phyloP scores from a whole-genome alignment of 2,329 filamentous ascomycete genomes.

The Diplodia corticola region DNA sequence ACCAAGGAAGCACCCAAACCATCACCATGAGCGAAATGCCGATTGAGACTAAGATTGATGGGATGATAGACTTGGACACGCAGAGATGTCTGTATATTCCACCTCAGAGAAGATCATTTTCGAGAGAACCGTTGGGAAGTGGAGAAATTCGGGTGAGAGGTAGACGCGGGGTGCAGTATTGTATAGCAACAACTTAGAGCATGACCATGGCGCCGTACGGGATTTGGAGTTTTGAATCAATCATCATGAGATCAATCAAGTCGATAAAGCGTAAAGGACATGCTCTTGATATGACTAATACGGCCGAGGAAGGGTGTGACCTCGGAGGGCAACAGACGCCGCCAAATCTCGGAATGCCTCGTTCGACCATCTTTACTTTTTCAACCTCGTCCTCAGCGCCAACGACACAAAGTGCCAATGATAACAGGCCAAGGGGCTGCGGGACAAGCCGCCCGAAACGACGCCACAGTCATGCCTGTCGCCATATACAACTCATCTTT shows the following conservation, averaged over 20 bases:
- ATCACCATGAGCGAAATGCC: not conserved
- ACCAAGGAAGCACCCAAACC: not conserved
- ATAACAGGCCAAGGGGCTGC: not conserved
- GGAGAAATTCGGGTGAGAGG: too few species aligned
- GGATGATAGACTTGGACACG: not conserved
- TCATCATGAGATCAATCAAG: not conserved
- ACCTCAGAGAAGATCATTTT: not conserved
- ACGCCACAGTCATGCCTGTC: not conserved
- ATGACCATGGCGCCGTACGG: conserved; percentile 1
- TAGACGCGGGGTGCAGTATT: not conserved
- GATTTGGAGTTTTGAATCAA: conserved; percentile 9
- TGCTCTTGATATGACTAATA: not conserved
- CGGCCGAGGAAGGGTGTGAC: not conserved
- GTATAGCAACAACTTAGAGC: conserved; percentile 14
- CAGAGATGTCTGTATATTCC: not conserved
- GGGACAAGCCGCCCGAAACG: conserved; percentile 3
- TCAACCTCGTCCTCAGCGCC: not conserved
- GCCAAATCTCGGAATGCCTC: not conserved
- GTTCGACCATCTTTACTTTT: not conserved
- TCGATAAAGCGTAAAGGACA: not conserved
- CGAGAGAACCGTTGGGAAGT: not conserved
- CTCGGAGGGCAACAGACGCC: not conserved
- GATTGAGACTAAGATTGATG: not conserved
- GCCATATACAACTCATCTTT: not conserved
- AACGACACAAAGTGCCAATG: not conserved